phyloP scores from a whole-genome alignment of 441 rosid species.

The Brassica balearica region DNA sequence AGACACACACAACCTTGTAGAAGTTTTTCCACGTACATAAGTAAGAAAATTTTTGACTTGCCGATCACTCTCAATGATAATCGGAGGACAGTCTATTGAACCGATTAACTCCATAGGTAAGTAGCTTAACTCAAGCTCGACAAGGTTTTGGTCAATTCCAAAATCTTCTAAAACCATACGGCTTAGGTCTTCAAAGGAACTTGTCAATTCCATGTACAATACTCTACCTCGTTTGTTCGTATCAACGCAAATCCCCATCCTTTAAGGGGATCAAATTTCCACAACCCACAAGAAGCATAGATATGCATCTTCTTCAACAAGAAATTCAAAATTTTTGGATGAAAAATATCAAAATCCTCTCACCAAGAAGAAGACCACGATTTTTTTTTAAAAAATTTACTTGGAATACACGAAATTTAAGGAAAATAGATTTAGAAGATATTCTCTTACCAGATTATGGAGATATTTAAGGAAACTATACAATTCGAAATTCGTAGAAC shows the following conservation, averaged over 20 bases:
- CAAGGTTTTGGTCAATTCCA: neutral
- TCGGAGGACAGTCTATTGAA: neutral
- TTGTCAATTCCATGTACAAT: neutral
- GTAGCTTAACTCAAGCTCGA: neutral
- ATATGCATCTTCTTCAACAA: neutral
- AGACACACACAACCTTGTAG: too few relatives aligned
- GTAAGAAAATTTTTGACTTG: neutral
- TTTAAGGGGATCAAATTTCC: too few relatives aligned
- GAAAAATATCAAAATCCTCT: too few relatives aligned
- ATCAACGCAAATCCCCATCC: neutral
- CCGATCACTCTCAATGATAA: neutral
- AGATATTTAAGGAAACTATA: too few relatives aligned
- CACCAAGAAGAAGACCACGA: neutral
- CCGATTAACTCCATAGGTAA: neutral
- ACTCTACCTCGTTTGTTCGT: neutral
- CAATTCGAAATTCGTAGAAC: too few relatives aligned
- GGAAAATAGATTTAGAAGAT: too few relatives aligned
- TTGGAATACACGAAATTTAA: too few relatives aligned
- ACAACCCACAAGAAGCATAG: too few relatives aligned
- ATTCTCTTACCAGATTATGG: too few relatives aligned
- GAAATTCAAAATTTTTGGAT: neutral
- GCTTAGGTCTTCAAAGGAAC: neutral
- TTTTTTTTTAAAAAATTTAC: too few relatives aligned
- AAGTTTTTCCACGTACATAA: neutral
- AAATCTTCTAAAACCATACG: neutral